Base-by-base conservation (phyloP, 306 rosid species). In the Glycine tomentella region DNA sequence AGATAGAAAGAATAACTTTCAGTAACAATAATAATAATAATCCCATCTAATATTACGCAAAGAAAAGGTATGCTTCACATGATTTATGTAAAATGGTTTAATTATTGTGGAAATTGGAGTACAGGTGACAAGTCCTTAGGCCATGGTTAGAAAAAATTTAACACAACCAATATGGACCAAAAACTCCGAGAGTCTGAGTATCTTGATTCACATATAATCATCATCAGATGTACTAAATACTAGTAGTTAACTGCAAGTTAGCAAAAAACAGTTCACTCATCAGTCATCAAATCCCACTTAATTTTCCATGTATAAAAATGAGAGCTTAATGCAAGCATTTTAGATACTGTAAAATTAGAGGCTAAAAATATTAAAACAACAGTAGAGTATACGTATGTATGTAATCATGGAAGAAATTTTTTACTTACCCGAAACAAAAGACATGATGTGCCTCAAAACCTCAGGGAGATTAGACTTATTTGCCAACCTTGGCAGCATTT, bases 401-500 rank as follows among this genome's bases (percentile, higher is more conserved):
- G 46, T 71, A 52, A 74, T 42, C 46, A 71, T 62, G 31, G 15
- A 72, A 76, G 77, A 73, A 69, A 68, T 44, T 74, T 25, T 46
- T 69, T 53, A 68, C 90, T 87, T 83, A 95, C 99, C 92, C 9
- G 77, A 67, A 49, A 95, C 85, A 84, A 93, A 93, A 80, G 94
- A 86, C 94, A 95, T 91, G 87, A 95, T 89, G 80, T 77, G 88
- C 82, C 83, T 72, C 84, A 85, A 85, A 82, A 95, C 97, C 52
- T 93, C 99, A 8, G 90, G 89, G 80, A 89, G 89, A 78, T 84
- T 84, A 7, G 93, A 88, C 88, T 93, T 95, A 72, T 81, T 87
- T 50, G 82, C 83, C 91, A 93, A 84, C 87, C 99, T 92, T 40
- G 76, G 86, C 70, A 90, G 81, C 84, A 94, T 86, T 56, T 81